A percentile compares a stretch with the other conserved stretches of the same genome.
phyloP scores from a whole-genome alignment of 1,284 basidiomycete genomes.

The Cryptococcus maquisensis region DNA sequence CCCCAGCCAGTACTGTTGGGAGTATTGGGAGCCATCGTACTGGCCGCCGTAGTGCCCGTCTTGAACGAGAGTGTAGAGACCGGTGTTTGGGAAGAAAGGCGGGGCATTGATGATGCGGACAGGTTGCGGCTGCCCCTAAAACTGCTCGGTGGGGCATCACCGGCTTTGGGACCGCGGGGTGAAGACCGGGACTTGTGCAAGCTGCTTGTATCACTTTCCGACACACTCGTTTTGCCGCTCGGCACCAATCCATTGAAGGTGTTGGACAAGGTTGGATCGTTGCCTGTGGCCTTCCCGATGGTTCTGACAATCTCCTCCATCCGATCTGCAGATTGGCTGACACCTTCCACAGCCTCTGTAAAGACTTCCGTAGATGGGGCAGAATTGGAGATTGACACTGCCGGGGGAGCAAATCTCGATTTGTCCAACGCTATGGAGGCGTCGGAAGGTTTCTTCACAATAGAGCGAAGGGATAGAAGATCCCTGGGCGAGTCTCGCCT shows the following conservation, averaged over 20 bases:
- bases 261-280: constrained; percentile 14
- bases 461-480: constrained; percentile 27
- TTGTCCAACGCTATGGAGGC: constrained; percentile 15
- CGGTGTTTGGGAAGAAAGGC: neutral
- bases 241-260: neutral
- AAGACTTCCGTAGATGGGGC: constrained; percentile 26
- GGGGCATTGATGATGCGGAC: constrained; percentile 5
- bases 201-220: neutral
- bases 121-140: constrained; percentile 8
- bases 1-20: constrained; percentile 15
- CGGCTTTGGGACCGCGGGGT: neutral
- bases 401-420: constrained; percentile 3
- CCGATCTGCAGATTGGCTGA: constrained; percentile 13
- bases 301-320: constrained; percentile 24
- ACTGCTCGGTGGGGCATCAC: constrained; percentile 8
- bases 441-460: constrained; percentile 34
- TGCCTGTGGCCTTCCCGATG: constrained; percentile 28
- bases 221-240: neutral
- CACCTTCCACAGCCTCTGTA: constrained; percentile 26
- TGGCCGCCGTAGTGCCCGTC: neutral
- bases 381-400: constrained; percentile 12
- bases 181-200: neutral
- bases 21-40: neutral
- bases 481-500: constrained; percentile 34
- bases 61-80: neutral